Conservation (phyloP, 129 eudicot species). For the Oenanthe sinensis region DNA sequence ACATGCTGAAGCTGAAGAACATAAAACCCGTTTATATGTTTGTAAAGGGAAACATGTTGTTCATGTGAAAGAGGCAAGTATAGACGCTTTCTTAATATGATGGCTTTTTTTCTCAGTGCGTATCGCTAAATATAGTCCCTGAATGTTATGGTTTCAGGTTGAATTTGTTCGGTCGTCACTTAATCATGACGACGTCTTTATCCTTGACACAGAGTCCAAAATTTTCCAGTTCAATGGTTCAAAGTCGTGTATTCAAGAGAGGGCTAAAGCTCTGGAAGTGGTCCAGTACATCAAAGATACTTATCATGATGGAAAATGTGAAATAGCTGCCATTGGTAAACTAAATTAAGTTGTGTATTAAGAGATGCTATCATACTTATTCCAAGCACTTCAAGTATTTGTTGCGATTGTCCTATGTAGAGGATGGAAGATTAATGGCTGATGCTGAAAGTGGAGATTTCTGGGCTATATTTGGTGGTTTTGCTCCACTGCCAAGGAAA, state of each 20-base stretch:
- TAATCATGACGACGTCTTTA: constrained; percentile 73
- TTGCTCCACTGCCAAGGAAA: constrained; percentile 93
- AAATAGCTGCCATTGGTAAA: constrained; percentile 78
- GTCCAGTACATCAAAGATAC: constrained; percentile 77
- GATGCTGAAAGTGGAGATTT: constrained; percentile 95
- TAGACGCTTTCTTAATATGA: not conserved
- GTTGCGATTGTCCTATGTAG: constrained; percentile 23
- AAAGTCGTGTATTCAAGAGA: constrained; percentile 80
- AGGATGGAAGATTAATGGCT: constrained; percentile 91
- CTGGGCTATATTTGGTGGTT: constrained; percentile 93
- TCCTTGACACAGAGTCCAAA: constrained; percentile 66
- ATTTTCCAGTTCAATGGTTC: constrained; percentile 88
- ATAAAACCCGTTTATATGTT: constrained; percentile 48
- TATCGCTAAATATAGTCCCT: not conserved
- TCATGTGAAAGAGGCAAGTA: constrained; percentile 71
- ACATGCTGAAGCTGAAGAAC: constrained; percentile 29
- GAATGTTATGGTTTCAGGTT: constrained; percentile 38
- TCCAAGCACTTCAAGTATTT: not conserved
- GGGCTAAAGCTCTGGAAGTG: constrained; percentile 91
- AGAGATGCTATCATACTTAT: not conserved
- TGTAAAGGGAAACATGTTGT: constrained; percentile 86
- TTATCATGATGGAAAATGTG: constrained; percentile 82
- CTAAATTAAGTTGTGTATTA: not conserved
- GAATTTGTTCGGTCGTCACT: constrained; percentile 82
- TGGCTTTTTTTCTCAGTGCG: not conserved